A percentile compares a stretch with the other conserved stretches of the same genome.
These are phyloP conservation scores for Allium sativum DNA, from an alignment of 106 monocot species.

Conservation along the genomic window DNA sequence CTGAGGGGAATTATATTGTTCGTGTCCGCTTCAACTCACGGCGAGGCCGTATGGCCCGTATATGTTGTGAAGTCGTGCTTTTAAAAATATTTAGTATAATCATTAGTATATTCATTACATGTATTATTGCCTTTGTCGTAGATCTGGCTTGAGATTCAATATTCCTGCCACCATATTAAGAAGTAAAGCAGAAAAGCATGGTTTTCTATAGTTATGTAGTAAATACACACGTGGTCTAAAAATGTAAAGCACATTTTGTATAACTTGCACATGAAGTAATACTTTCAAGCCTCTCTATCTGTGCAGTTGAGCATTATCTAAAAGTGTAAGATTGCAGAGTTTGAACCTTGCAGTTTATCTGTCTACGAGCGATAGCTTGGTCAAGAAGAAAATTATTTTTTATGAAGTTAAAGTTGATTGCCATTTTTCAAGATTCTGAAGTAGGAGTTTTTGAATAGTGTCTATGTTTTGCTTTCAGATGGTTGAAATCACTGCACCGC, in stretches of 20 bases:
- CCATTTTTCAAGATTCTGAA: too few relatives aligned
- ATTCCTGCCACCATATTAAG: too few relatives aligned
- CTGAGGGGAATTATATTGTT: too few relatives aligned
- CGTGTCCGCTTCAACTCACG: too few relatives aligned
- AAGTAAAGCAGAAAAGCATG: too few relatives aligned
- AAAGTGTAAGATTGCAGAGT: background rate
- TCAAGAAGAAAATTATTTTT: background rate
- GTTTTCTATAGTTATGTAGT: too few relatives aligned
- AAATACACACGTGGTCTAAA: too few relatives aligned
- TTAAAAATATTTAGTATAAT: too few relatives aligned
- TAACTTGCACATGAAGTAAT: background rate
- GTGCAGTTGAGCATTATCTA: background rate
- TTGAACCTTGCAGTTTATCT: background rate
- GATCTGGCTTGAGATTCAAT: too few relatives aligned
- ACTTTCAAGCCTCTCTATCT: background rate
- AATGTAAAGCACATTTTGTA: too few relatives aligned
- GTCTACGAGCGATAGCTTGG: background rate
- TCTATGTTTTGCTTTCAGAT: conserved; percentile 8
- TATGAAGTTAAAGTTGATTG: background rate
- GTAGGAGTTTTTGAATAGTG: too few relatives aligned
- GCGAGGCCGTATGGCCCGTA: background rate
- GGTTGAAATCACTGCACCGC: conserved; percentile 29
- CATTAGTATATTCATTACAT: background rate
- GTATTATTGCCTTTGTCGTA: too few relatives aligned
- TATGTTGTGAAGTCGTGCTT: background rate